phyloP scores from a whole-genome alignment of 345 rosid species.

The Eucalyptus sp. region DNA sequence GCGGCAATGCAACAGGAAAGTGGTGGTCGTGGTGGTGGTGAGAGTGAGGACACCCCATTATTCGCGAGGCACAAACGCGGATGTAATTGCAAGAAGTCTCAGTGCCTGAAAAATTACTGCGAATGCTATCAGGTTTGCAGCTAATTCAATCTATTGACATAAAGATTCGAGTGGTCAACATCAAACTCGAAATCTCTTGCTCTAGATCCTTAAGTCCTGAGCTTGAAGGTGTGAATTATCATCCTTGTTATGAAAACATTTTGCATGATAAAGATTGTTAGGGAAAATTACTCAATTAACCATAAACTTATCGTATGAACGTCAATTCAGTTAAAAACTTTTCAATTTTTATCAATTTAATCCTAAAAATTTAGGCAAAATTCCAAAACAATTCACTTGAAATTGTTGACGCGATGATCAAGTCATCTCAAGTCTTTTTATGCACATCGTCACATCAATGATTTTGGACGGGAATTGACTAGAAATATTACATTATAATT shows the following conservation, averaged over 20 bases:
- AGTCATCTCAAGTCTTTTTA: too few species aligned
- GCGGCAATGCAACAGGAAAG: neutral
- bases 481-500: neutral
- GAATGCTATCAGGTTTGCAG: constrained; percentile 62
- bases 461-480: fast-evolving
- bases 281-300: neutral
- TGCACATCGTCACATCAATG: fast-evolving
- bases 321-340: neutral
- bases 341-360: neutral
- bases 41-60: constrained; percentile 42
- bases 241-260: neutral
- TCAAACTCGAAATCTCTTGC: too few species aligned
- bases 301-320: too few species aligned
- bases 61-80: constrained; percentile 75
- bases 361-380: neutral
- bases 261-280: too few species aligned
- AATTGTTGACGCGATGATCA: too few species aligned
- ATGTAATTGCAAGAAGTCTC: constrained; percentile 76
- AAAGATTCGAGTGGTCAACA: neutral
- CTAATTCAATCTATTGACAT: neutral
- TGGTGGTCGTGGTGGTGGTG: constrained; percentile 10
- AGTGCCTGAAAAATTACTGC: constrained; percentile 70
- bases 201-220: neutral
- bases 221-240: neutral
- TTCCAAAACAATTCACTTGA: neutral